Base-by-base conservation (phyloP, 2,329 filamentous ascomycete species). In the Arthroderma sp. region DNA sequence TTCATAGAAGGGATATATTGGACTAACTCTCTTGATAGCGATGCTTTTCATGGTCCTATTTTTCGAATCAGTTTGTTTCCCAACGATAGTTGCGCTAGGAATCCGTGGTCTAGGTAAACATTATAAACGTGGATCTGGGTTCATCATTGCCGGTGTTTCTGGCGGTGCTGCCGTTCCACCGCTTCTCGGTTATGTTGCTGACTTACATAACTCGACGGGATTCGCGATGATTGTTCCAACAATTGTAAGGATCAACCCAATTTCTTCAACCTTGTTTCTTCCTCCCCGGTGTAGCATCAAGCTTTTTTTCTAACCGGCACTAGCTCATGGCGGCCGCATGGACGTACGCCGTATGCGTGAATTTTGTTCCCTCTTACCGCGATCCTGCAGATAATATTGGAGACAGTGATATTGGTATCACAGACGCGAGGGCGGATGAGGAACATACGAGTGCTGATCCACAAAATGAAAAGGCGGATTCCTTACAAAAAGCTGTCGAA, bases 11-110 rank as follows among this genome's bases (percentile, higher is more conserved):
- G 21, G 23, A 13, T 13, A 19, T 51, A 13, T 23, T 56, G 25
- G 37, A 81, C n/a, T 47, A 5, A 33, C 49, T 3, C 19, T 31
- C 3, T 19, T n/a, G 8, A 17, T 33, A 70, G 69, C 67, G 21
- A 84, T 88, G 62, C 73, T 87, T 1, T 76, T 84, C 39, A 64
- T 91, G 28, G 86, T 87, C 61, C 84, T 88, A 62, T 88, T 94
- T 70, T 88, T 87, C 66, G 88, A 91, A 69, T 87, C 85, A 0
- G 88, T 89, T 55, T 81, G 88, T 63, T 95, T 88, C 77, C 89
- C 90, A 0, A 83, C 91, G 1, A 84, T 93, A 59, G 89, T 90
- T 63, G 83, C 87, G 2, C 79, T 93, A 11, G 87, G 86, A 2
- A 83, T 93, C 58, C 81, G 87, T 37, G 85, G 85, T 1, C 76